Evolutionary conservation across 352 stramenopile genomes (phyloP), one percentile per base, ranked within the genome.

Genomic region (Aphanomyces astaci): DNA sequence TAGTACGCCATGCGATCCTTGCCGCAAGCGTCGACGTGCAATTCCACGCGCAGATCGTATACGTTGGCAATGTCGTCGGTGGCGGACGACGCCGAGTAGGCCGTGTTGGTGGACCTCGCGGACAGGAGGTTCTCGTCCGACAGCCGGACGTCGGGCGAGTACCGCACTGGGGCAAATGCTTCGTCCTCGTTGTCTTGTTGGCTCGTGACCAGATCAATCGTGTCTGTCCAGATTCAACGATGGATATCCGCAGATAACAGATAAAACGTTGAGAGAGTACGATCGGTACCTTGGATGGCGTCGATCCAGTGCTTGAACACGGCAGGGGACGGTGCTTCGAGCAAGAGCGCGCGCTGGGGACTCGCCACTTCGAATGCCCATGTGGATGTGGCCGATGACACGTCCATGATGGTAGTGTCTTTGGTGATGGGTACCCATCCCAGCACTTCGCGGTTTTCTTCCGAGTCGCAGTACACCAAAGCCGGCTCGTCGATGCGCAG

Each of bases 381-480:
- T 13, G 15, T 39, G 25, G 51, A 59, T 19, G 51, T 22, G 0
- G 51, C 25, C 25, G 51, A 33, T 25, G 51, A 59, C 25, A 59
- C 24, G 72, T 92, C 82, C 36, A 92, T 70, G 51, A 94, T 75
- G n/a, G 89, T 78, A 27, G 86, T 90, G 70, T 94, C 84, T 63
- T 78, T 75, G 19, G 78, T 84, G 52, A 94, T 82, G 3, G 76
- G 71, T 48, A 92, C 85, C 39, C 84, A 72, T 10, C 86, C 86
- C 32, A 94, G 65, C 25, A 94, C 65, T 73, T 92, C 81, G 40
- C 92, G 77, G 54, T 90, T 92, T 39, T 92, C 81, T 63, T 94
- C 84, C 5, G 84, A 91, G 36, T 83, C 86, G 73, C 87, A 94
- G 73, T 94, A 94, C 66, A 80, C 86, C 31, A 94, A 73, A 56